Percentiles rank a stretch among this genome's conserved stretches.
These are phyloP conservation scores for Ascoidea asiatica DNA, from an alignment of 805 yeast species.

Conservation along the genomic window DNA sequence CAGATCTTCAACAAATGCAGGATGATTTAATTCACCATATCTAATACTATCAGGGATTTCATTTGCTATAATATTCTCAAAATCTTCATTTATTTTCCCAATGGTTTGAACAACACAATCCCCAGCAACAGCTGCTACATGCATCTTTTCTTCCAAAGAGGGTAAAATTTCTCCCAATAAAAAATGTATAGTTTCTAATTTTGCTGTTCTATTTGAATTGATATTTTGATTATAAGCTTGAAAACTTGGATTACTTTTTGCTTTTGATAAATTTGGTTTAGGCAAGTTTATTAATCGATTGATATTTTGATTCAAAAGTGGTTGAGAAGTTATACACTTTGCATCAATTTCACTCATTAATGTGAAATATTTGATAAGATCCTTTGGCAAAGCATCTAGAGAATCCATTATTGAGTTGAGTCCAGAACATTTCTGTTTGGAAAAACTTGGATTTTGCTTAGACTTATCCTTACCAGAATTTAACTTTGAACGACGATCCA, in stretches of 20 bases:
- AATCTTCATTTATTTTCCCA: constrained; percentile 67
- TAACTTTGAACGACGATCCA: no score
- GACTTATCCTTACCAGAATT: no score
- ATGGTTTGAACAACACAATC: constrained; percentile 62
- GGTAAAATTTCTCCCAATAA: constrained; percentile 65
- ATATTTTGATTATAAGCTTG: constrained; percentile 2
- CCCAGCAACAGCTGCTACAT: constrained; percentile 83
- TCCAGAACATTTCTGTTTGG: no score
- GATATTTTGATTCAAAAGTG: constrained; percentile 46
- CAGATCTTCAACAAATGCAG: constrained; percentile 66
- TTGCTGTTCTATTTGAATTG: constrained; percentile 22
- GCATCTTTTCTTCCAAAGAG: constrained; percentile 93
- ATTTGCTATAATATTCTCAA: constrained; percentile 53
- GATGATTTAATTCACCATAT: constrained; percentile 73
- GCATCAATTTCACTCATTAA: constrained; percentile 89
- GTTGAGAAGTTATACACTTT: constrained; percentile 68
- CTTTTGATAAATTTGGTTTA: constrained; percentile 1
- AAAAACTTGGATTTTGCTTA: no score
- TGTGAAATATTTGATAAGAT: constrained; percentile 74
- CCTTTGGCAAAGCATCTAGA: constrained; percentile 79
- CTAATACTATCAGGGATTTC: constrained; percentile 77
- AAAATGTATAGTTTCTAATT: not conserved
- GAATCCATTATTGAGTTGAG: constrained; percentile 85
- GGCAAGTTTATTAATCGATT: constrained; percentile 28
- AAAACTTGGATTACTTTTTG: not conserved